phyloP scores from a whole-genome alignment of 2,329 filamentous ascomycete species.

The Dryadomyces sulphureus region DNA sequence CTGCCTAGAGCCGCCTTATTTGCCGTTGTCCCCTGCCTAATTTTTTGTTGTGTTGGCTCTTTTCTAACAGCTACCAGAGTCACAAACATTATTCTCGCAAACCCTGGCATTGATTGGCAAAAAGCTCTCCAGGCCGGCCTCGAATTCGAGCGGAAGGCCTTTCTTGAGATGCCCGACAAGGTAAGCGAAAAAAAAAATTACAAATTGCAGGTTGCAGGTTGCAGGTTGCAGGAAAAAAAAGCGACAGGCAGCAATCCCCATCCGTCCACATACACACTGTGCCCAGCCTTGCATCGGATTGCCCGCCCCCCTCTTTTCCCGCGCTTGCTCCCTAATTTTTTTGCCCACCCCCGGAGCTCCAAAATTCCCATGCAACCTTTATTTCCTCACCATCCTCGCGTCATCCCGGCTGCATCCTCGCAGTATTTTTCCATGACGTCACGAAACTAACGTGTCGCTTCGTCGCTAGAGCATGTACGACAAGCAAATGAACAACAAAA shows the following conservation, averaged over 20 bases:
- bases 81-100: constrained; percentile 33
- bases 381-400: neutral
- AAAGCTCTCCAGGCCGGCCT: constrained; percentile 27
- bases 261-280: neutral
- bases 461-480: constrained; percentile 27
- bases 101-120: constrained; percentile 23
- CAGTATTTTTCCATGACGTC: neutral
- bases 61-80: constrained; percentile 23
- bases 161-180: constrained; percentile 29
- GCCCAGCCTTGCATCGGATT: neutral
- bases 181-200: constrained; percentile 20
- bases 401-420: neutral
- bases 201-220: constrained; percentile 9
- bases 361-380: neutral
- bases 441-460: neutral
- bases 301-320: neutral
- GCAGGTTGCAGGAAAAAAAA: too few relatives aligned
- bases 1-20: too few relatives aligned
- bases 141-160: constrained; percentile 32
- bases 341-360: too few relatives aligned
- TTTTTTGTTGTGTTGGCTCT: neutral
- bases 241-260: too few relatives aligned
- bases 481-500: constrained; percentile 27
- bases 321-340: neutral
- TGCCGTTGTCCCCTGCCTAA: too few relatives aligned